These are phyloP conservation scores for Penicillium decumbens DNA, from an alignment of 2,329 filamentous ascomycete species.

Conservation along the genomic window DNA sequence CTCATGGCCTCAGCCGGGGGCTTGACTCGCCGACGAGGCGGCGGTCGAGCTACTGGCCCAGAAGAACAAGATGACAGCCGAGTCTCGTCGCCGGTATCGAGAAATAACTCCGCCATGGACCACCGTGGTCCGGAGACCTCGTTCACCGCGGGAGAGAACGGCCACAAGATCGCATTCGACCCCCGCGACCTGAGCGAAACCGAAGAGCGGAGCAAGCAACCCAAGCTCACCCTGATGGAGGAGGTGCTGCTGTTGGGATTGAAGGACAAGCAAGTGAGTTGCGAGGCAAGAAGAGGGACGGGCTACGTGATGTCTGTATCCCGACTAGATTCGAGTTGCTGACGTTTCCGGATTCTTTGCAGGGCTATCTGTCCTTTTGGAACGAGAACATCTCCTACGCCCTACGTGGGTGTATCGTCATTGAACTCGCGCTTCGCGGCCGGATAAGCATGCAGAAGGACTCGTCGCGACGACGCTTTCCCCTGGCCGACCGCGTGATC, in stretches of 20 bases:
- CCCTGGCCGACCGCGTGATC: conserved; percentile 85
- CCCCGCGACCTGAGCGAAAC: conserved; percentile 96
- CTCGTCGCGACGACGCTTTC: conserved; percentile 82
- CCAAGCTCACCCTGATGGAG: conserved; percentile 98
- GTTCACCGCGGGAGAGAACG: conserved; percentile 82
- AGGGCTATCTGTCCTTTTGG: conserved; percentile 99
- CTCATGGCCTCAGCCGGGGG: conserved; percentile 65
- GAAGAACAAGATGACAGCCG: conserved; percentile 62
- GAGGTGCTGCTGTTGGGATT: conserved; percentile 90
- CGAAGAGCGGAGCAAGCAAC: conserved; percentile 93
- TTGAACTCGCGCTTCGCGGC: conserved; percentile 92
- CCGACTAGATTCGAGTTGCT: conserved; percentile 17
- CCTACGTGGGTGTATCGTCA: conserved; percentile 93
- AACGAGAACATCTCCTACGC: conserved; percentile 99
- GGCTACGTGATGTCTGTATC: conserved; percentile 3
- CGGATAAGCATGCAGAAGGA: conserved; percentile 99
- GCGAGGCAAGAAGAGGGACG: not conserved
- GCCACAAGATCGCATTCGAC: conserved; percentile 97
- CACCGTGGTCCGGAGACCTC: conserved; percentile 65
- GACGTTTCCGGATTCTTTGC: conserved; percentile 18
- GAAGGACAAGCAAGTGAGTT: conserved; percentile 92
- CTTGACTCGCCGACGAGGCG: conserved; percentile 66
- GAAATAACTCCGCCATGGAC: conserved; percentile 56
- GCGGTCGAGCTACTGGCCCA: conserved; percentile 53
- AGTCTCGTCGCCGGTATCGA: conserved; percentile 60